Evolutionary conservation across 2,329 filamentous ascomycete species (phyloP), one percentile per base, ranked within the genome.

Genomic region (Aureobasidium uvarum): DNA sequence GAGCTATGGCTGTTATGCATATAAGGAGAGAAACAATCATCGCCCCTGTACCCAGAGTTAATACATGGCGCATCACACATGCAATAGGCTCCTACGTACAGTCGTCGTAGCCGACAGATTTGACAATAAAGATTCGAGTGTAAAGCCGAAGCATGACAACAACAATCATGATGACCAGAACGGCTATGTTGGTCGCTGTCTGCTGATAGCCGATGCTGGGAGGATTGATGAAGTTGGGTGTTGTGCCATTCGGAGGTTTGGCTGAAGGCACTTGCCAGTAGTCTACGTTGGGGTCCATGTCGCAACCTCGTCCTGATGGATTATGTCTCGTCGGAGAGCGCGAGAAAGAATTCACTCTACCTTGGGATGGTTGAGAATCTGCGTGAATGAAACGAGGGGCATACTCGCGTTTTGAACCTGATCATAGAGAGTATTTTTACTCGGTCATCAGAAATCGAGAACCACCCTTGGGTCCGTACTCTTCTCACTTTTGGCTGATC

Each of bases 121-220:
- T 65, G 52, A 65, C 63, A 31, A 65, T 65, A 31, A 58, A 65
- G 13, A 43, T 54, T 23, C 63, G 63, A 59, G 63, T 65, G 20
- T 59, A 65, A 4, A 65, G 43, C 31, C 63, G 63, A 18, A 65
- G 52, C 5, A 50, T 23, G 38, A 66, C 54, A 16, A 66, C 56
- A 8, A 54, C 8, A 7, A 66, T 45, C 50, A 59, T 52, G 20
- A 66, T 38, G 2, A 62, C 16, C 18, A 59, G 18, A 11, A 38
- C 28, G 4, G 54, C 46, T 6, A 66, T 62, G 46, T 62, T 66
- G n/a, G 50, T 56, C 3, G 31, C 25, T 20, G 64, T 66, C n/a
- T 56, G 54, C 11, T 31, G 45, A 45, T 36, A 18, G 7, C 54
- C 55, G 23, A 60, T 54, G 18, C 38, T 66, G 8, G 45, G 46